These are phyloP conservation scores for Ophiosphaerella korrae DNA, from an alignment of 2,329 filamentous ascomycete species.

Conservation along the genomic window DNA sequence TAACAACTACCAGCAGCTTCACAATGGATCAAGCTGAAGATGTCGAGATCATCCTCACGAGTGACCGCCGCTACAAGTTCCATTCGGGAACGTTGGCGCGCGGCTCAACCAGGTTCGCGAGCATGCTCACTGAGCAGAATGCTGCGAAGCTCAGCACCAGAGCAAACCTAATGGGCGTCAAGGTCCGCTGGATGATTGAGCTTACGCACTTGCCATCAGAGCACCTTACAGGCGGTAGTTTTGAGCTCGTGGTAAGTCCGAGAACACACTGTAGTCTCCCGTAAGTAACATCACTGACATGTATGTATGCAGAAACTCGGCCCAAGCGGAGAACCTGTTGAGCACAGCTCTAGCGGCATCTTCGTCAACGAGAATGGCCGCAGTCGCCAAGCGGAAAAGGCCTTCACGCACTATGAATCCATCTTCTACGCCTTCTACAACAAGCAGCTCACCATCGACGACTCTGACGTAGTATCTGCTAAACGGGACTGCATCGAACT, in stretches of 20 bases:
- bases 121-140: constrained; percentile 36
- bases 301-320: constrained; percentile 38
- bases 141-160: constrained; percentile 33
- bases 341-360: constrained; percentile 16
- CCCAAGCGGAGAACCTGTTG: constrained; percentile 33
- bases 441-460: constrained; percentile 47
- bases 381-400: constrained; percentile 27
- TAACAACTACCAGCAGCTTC: constrained; percentile 1
- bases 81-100: constrained; percentile 44
- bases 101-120: constrained; percentile 36
- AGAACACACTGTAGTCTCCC: background rate
- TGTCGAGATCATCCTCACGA: constrained; percentile 39
- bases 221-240: constrained; percentile 23
- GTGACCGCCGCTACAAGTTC: constrained; percentile 37
- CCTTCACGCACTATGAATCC: constrained; percentile 48
- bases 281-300: background rate
- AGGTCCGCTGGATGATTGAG: constrained; percentile 42
- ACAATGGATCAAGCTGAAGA: constrained; percentile 45
- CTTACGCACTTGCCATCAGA: constrained; percentile 28
- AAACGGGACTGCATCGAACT: constrained; percentile 50
- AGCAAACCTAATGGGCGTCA: constrained; percentile 30
- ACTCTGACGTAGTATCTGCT: constrained; percentile 45
- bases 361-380: constrained; percentile 46
- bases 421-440: constrained; percentile 57
- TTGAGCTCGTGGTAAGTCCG: constrained; percentile 33